Conservation (phyloP, 2,329 filamentous ascomycete species). For the Arthroderma uncinatum region DNA sequence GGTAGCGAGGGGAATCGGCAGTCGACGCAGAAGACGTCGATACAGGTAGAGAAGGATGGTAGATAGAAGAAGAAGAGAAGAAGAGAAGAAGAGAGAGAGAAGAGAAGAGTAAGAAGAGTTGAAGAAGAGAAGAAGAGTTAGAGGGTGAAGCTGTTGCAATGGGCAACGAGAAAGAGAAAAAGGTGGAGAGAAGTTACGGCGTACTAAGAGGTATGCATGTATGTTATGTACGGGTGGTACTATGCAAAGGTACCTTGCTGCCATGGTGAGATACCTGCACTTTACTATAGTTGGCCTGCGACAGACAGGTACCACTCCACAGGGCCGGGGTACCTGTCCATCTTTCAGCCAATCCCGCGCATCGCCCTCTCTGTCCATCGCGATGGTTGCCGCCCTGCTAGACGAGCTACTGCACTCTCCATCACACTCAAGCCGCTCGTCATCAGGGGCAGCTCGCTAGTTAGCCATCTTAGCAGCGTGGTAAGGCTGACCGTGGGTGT, state of each 20-base stretch:
- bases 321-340: background rate
- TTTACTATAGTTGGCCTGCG: background rate
- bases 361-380: background rate
- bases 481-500: background rate
- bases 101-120: constrained; percentile 6
- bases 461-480: background rate
- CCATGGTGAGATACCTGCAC: background rate
- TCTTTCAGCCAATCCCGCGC: background rate
- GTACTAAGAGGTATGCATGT: background rate
- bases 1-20: background rate
- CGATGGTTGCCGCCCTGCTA: background rate
- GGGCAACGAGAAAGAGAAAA: constrained; percentile 13
- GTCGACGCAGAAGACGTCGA: background rate
- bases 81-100: constrained; percentile 13
- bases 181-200: constrained; percentile 10
- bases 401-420: background rate
- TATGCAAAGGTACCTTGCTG: constrained; percentile 2
- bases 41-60: constrained; percentile 11
- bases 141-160: constrained; percentile 15
- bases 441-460: background rate
- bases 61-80: constrained; percentile 6
- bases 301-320: background rate
- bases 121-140: constrained; percentile 7
- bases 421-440: background rate
- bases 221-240: background rate